Conservation (phyloP, 495 filamentous ascomycete genomes). For the Aspergillus saccharolyticus region DNA sequence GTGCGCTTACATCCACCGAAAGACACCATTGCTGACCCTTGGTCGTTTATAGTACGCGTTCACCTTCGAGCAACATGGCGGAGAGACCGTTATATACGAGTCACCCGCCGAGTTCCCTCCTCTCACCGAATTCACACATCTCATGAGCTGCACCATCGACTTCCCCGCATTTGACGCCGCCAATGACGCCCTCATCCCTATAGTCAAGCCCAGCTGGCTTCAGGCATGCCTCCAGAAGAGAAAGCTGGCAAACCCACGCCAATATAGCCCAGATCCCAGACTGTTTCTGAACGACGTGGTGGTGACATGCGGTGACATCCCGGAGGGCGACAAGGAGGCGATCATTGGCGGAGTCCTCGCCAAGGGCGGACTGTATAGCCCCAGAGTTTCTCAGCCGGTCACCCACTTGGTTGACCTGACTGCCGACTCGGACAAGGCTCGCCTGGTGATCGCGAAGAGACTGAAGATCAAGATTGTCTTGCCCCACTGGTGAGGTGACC, state of each 20-base stretch:
- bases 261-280: conserved; percentile 83
- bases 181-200: conserved; percentile 67
- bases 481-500: conserved; percentile 74
- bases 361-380: conserved; percentile 76
- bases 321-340: conserved; percentile 82
- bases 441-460: conserved; percentile 54
- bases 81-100: conserved; percentile 42
- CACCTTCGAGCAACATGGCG: conserved; percentile 49
- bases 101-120: conserved; percentile 42
- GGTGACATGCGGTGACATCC: conserved; percentile 73
- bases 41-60: conserved; percentile 30
- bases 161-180: conserved; percentile 77
- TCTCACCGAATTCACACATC: conserved; percentile 65
- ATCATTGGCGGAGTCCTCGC: conserved; percentile 87
- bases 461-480: conserved; percentile 77
- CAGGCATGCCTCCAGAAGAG: conserved; percentile 58
- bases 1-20: not conserved
- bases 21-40: conserved; percentile 1
- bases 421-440: conserved; percentile 67
- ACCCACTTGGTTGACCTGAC: conserved; percentile 89
- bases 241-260: conserved; percentile 70
- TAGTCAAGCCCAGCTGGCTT: conserved; percentile 82
- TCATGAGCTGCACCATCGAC: conserved; percentile 79
- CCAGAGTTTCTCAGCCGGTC: conserved; percentile 60
- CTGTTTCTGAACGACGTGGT: conserved; percentile 83